These are phyloP conservation scores for Inonotus obliquus DNA, from an alignment of 1,284 basidiomycete genomes.

Conservation along the genomic window DNA sequence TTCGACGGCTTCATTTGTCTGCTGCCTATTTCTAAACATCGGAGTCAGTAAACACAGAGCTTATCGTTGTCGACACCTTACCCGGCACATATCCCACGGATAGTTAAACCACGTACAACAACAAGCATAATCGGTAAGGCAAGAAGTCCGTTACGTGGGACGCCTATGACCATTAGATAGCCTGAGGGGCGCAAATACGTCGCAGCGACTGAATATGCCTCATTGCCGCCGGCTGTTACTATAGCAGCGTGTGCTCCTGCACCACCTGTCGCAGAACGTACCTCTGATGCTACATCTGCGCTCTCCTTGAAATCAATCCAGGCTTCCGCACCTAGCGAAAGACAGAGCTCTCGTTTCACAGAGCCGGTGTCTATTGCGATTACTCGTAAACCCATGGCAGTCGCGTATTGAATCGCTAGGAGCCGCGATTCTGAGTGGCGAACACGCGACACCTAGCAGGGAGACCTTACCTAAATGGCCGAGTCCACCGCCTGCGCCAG, in stretches of 20 bases:
- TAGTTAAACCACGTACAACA: conserved; percentile 36
- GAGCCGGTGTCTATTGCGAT: conserved; percentile 78
- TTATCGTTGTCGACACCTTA: neutral
- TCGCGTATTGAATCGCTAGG: conserved; percentile 72
- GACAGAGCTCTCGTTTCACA: conserved; percentile 69
- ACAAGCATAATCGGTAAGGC: conserved; percentile 73
- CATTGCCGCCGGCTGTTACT: conserved; percentile 51
- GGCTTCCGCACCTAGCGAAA: conserved; percentile 67
- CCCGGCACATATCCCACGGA: conserved; percentile 6
- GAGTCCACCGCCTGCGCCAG: conserved; percentile 74
- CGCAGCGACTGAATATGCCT: conserved; percentile 66
- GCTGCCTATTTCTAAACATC: conserved; percentile 51
- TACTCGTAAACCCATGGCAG: conserved; percentile 70
- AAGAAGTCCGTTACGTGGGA: conserved; percentile 58
- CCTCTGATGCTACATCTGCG: conserved; percentile 55
- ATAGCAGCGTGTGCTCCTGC: conserved; percentile 77
- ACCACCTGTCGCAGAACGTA: conserved; percentile 64
- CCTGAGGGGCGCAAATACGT: conserved; percentile 63
- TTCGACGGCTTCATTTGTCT: conserved; percentile 66
- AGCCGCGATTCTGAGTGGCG: conserved; percentile 31
- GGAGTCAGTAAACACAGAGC: neutral
- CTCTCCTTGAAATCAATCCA: conserved; percentile 78
- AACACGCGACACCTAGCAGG: conserved; percentile 24
- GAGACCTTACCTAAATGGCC: conserved; percentile 51
- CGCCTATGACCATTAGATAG: conserved; percentile 70